Percentiles rank a stretch among this genome's conserved stretches.
Conservation (phyloP, 148 eudicot genomes). For the Silene uniflora region DNA sequence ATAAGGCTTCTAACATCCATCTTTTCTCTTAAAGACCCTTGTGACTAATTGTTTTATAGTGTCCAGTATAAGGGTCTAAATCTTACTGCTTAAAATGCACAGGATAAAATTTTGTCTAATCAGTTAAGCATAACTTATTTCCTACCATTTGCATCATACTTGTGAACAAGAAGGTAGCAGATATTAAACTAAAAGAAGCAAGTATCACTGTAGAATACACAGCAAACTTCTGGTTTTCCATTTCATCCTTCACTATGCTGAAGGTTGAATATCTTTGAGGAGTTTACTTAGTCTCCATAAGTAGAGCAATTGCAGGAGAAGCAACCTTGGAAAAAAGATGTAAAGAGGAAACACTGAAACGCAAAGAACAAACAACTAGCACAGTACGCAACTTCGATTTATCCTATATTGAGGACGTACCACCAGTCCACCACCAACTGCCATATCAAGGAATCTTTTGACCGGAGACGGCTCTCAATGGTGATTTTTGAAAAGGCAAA, state of each 20-base stretch:
- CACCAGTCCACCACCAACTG: not conserved
- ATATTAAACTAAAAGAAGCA: too few species aligned
- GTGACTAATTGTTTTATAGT: not conserved
- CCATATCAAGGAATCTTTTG: not conserved
- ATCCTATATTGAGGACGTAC: not conserved
- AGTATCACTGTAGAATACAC: not conserved
- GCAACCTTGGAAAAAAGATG: not conserved
- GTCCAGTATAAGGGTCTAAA: not conserved
- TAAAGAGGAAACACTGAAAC: not conserved
- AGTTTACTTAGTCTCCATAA: not conserved
- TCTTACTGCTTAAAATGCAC: not conserved
- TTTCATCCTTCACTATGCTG: not conserved
- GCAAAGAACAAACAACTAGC: not conserved
- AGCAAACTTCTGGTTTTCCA: not conserved
- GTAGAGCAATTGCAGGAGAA: not conserved
- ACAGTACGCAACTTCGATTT: not conserved
- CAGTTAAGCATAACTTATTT: not conserved
- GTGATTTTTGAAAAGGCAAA: too few species aligned
- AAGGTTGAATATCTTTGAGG: not conserved
- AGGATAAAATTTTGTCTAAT: not conserved
- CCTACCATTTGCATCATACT: not conserved
- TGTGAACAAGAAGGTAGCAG: not conserved
- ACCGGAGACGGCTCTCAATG: too few species aligned
- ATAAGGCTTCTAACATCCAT: not conserved
- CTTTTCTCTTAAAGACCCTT: not conserved